A percentile compares a stretch with the other conserved stretches of the same genome.
phyloP scores from a whole-genome alignment of 2,329 filamentous ascomycete species.

The Claviceps sp. region DNA sequence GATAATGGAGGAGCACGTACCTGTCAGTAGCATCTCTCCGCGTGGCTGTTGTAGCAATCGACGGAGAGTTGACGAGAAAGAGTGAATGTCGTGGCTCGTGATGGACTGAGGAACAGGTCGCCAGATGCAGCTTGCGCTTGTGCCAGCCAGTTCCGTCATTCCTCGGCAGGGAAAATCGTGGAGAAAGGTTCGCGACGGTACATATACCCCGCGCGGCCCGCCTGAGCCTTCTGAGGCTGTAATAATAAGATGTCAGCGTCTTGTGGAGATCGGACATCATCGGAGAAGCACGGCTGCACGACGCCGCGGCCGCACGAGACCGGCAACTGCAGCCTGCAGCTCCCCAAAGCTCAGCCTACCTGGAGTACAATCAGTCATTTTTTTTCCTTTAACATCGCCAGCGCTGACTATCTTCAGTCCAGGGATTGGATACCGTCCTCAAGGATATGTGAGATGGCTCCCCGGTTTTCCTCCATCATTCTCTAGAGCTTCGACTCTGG shows the following conservation, averaged over 20 bases:
- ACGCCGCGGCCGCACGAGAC: too few species aligned
- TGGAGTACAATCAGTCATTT: background rate
- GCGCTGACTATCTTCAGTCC: background rate
- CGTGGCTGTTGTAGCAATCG: background rate
- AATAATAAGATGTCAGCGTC: background rate
- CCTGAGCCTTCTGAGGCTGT: too few species aligned
- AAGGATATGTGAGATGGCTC: conserved; percentile 4
- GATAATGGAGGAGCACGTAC: background rate
- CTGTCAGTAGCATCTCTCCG: background rate
- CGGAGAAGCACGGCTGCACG: conserved; percentile 4
- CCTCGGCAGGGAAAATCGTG: too few species aligned
- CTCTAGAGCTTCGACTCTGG: background rate
- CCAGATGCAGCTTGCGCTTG: too few species aligned
- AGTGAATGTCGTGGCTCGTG: too few species aligned
- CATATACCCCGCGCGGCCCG: background rate
- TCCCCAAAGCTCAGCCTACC: background rate
- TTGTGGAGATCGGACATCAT: conserved; percentile 3
- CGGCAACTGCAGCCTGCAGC: background rate
- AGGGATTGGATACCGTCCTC: background rate
- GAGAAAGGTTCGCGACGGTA: too few species aligned
- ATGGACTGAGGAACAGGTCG: too few species aligned
- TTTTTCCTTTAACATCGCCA: background rate
- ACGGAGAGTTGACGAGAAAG: background rate
- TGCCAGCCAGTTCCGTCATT: too few species aligned
- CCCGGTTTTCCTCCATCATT: background rate